phyloP scores from a whole-genome alignment of 768 basidiomycete species.

The Scleroderma citrinum region DNA sequence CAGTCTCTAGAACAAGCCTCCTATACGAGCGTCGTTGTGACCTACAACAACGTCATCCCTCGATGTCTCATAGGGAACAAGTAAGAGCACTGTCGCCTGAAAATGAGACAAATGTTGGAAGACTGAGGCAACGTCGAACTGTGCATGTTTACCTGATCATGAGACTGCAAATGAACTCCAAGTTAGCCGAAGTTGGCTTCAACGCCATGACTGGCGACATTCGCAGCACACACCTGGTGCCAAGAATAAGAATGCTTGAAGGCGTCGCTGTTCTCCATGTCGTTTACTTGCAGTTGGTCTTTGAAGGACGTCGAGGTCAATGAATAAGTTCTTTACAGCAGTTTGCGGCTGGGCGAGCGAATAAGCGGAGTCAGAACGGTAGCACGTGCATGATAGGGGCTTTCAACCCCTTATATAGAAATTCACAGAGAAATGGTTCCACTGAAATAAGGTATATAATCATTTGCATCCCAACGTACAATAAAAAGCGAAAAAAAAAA shows the following conservation, averaged over 20 bases:
- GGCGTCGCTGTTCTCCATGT: conserved; percentile 21
- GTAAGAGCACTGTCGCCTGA: conserved; percentile 71
- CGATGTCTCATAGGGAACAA: conserved; percentile 65
- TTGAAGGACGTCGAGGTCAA: conserved; percentile 8
- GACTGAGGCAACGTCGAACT: conserved; percentile 6
- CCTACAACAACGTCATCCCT: conserved; percentile 68
- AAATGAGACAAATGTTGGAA: conserved; percentile 14
- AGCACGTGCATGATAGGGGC: not conserved
- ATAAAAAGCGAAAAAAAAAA: conserved; percentile 4
- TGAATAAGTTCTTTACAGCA: not conserved
- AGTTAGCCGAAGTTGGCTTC: conserved; percentile 17
- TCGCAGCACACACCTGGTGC: conserved; percentile 65
- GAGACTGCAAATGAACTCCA: conserved; percentile 46
- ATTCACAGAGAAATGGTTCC: too few species aligned
- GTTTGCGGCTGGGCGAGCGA: conserved; percentile 4
- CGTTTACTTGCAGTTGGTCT: conserved; percentile 3
- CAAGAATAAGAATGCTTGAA: conserved; percentile 60
- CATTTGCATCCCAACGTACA: conserved; percentile 25
- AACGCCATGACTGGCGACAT: conserved; percentile 3
- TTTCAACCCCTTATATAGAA: not conserved
- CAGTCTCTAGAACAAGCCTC: not conserved
- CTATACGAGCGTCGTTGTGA: conserved; percentile 1
- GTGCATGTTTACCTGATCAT: conserved; percentile 61
- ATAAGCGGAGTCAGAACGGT: conserved; percentile 31
- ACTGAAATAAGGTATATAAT: not conserved